phyloP scores from a whole-genome alignment of 208 protist genomes.

The Wallacemonas sp. region DNA sequence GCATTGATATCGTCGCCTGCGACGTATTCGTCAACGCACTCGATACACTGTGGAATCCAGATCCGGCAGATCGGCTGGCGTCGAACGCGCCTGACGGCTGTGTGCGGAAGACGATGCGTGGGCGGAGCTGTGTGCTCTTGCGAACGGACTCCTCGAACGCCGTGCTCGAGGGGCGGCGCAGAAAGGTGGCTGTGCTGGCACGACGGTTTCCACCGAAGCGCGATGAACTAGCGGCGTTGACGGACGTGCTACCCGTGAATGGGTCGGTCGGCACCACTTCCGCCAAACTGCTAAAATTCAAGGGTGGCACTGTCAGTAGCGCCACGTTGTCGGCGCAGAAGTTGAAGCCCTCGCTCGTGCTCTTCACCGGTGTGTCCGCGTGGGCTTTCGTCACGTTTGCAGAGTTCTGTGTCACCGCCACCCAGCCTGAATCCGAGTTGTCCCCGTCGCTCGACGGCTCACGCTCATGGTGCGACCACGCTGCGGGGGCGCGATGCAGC shows the following conservation, averaged over 20 bases:
- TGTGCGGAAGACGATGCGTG: not conserved
- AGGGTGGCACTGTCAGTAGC: not conserved
- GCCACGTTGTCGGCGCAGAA: not conserved
- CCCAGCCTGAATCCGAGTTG: not conserved
- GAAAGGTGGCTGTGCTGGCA: not conserved
- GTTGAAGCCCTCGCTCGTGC: not conserved
- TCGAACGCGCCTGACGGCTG: too few species aligned
- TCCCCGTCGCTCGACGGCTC: too few species aligned
- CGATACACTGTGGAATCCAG: too few species aligned
- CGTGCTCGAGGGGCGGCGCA: constrained; percentile 3
- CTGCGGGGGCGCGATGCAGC: not conserved
- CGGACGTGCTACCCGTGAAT: not conserved
- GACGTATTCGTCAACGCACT: too few species aligned
- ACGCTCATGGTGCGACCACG: too few species aligned
- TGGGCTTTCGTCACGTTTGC: constrained; percentile 2
- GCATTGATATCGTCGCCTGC: too few species aligned
- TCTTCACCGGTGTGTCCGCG: not conserved
- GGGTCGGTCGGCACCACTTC: not conserved
- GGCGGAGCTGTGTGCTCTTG: not conserved
- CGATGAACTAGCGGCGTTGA: not conserved
- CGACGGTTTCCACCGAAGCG: not conserved
- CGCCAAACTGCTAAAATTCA: constrained; percentile 3
- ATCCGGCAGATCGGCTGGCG: too few species aligned
- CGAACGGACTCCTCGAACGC: not conserved
- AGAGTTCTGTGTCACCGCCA: not conserved